Evolutionary conservation across 2,329 filamentous ascomycete species (phyloP), one percentile per base, ranked within the genome.

Genomic region (Fusarium sublunatum): DNA sequence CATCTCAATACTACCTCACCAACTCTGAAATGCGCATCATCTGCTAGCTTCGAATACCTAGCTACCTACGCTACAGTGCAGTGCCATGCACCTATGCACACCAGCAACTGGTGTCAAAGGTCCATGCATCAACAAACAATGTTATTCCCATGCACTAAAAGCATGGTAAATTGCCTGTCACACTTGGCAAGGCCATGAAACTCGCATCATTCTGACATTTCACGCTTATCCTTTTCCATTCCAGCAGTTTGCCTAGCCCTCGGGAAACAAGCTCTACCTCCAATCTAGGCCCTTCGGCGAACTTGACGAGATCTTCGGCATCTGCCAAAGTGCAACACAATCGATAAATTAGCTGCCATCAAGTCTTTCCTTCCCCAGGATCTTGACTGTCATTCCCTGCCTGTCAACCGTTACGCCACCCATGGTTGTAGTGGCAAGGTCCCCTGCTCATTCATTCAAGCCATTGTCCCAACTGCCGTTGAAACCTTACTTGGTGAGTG

Each of bases 11-110:
- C 36, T 24, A 38, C 19, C 24, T 9, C 36, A 5, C 9, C 29
- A 28, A 32, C 25, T 12, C 29, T 39, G 24, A 8, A 12, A 46
- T 42, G 54, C 55, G 54, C 57, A 60, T 54, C 57, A 60, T 41
- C 24, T 25, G 42, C 22, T 24, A 11, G 15, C 34, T 9, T 24
- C 38, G 19, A 43, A 29, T 24, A 24, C 24, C 40, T 44, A 15
- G 10, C 22, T 48, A 48, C 19, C 19, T 15, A 13, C 12, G 24
- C 7, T 12, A 32, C 12, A 11, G 26, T 8, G 8, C 26, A 22
- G 29, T 36, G 26, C 22, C 24, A 44, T 36, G 48, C 6, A 44
- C 13, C 13, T 48, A 19, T 19, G 29, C 36, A 35, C 19, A 6
- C 8, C 26, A 48, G 19, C 19, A 19, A 19, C 19, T 19, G 49